phyloP scores from a whole-genome alignment of 176 grass and related monocot species.

The Miscanthus lutarioriparius region DNA sequence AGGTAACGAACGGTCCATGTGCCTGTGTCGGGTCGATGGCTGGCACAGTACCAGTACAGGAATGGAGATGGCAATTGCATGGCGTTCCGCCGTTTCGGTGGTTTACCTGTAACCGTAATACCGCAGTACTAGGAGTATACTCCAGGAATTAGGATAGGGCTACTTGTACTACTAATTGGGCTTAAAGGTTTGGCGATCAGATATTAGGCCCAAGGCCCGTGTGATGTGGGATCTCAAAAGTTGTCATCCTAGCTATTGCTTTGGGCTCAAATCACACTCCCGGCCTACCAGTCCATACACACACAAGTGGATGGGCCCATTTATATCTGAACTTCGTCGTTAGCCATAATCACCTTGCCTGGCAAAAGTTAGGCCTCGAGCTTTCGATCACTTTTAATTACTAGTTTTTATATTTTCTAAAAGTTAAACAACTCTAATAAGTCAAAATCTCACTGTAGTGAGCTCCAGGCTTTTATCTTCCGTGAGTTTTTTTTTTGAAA shows the following conservation, averaged over 20 bases:
- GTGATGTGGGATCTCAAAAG: neutral
- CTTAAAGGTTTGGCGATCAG: neutral
- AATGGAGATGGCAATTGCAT: neutral
- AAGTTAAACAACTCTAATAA: too few relatives aligned
- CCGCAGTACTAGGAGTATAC: too few relatives aligned
- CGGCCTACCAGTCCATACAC: neutral
- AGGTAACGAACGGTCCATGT: slow-evolving; percentile 6
- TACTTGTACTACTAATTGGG: neutral
- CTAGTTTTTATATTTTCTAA: too few relatives aligned
- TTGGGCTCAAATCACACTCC: neutral
- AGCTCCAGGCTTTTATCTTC: too few relatives aligned
- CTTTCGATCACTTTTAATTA: too few relatives aligned
- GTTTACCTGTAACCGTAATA: too few relatives aligned
- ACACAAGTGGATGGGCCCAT: neutral
- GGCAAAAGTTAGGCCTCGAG: neutral
- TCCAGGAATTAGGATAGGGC: too few relatives aligned
- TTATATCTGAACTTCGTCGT: neutral
- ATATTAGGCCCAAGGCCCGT: neutral
- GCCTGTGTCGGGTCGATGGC: neutral
- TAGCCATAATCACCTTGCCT: neutral
- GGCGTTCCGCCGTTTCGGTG: too few relatives aligned
- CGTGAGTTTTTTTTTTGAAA: too few relatives aligned
- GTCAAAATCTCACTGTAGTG: too few relatives aligned
- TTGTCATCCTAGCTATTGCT: neutral
- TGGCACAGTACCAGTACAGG: neutral